Conservation (phyloP, 495 filamentous ascomycete species). For the Friedmanniomyces simplex region DNA sequence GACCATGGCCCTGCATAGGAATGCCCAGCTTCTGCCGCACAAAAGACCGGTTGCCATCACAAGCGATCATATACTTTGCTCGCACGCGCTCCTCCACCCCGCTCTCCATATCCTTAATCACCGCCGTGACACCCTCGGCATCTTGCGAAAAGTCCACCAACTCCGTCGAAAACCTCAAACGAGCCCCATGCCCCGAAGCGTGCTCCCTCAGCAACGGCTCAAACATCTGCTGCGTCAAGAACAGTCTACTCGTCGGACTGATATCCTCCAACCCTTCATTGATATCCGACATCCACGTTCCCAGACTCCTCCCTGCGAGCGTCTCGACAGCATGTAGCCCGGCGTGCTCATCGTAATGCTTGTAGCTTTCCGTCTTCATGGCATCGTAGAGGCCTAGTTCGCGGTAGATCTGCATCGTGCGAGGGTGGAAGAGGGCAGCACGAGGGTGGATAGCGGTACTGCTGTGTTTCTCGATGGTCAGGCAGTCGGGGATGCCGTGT, state of each 20-base stretch:
- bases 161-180: constrained; percentile 6
- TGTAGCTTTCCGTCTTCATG: constrained; percentile 4
- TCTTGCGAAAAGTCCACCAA: constrained; percentile 5
- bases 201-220: constrained; percentile 5
- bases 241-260: neutral
- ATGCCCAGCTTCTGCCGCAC: constrained; percentile 6
- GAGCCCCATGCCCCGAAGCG: neutral
- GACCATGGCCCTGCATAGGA: neutral
- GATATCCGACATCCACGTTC: constrained; percentile 5
- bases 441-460: constrained; percentile 10
- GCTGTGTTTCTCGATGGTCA: constrained; percentile 7
- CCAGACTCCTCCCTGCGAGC: neutral
- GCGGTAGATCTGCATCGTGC: constrained; percentile 12
- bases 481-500: constrained; percentile 1
- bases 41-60: constrained; percentile 1
- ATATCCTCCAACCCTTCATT: constrained; percentile 11
- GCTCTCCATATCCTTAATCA: neutral
- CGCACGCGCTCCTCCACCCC: neutral
- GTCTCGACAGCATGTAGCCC: constrained; percentile 1
- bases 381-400: constrained; percentile 8
- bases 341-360: constrained; percentile 8
- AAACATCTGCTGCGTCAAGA: constrained; percentile 5
- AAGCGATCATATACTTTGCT: constrained; percentile 10
- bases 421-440: constrained; percentile 2
- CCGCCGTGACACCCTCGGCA: neutral